phyloP scores from a whole-genome alignment of 345 rosid species.

The Geranium rotundifolium region DNA sequence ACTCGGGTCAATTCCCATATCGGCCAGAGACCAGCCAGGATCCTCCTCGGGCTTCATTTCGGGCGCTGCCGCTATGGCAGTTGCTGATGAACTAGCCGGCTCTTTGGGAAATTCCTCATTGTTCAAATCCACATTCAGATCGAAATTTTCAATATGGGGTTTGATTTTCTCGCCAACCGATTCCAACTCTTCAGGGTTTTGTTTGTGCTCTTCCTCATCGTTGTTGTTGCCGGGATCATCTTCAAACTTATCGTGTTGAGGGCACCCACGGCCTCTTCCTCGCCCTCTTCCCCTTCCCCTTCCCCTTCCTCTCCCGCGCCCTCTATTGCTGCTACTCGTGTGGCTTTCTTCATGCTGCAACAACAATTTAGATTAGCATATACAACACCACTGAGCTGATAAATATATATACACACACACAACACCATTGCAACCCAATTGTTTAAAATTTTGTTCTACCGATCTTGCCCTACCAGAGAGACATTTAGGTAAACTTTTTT shows the following conservation, averaged over 20 bases:
- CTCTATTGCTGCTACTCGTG: slow-evolving; percentile 27
- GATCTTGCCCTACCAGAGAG: too few species aligned
- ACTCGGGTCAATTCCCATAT: slow-evolving; percentile 27
- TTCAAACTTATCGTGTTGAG: slow-evolving; percentile 3
- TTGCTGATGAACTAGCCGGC: not conserved
- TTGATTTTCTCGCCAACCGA: slow-evolving; percentile 1
- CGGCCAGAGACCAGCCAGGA: slow-evolving; percentile 24
- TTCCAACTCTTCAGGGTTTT: slow-evolving; percentile 10
- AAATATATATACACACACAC: too few species aligned
- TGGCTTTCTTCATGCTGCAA: slow-evolving; percentile 29
- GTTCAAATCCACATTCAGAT: slow-evolving; percentile 54
- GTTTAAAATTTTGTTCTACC: too few species aligned
- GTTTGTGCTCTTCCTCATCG: slow-evolving; percentile 6
- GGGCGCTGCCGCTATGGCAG: not conserved
- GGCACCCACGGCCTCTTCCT: slow-evolving; percentile 36
- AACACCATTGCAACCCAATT: too few species aligned
- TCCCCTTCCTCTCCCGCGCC: slow-evolving; percentile 4
- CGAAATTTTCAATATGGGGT: slow-evolving; percentile 30
- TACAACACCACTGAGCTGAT: too few species aligned
- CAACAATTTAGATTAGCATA: not conserved
- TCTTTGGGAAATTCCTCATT: slow-evolving; percentile 1
- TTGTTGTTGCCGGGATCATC: slow-evolving; percentile 24
- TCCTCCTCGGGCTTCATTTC: slow-evolving; percentile 21
- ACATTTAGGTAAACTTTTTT: too few species aligned
- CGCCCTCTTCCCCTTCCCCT: slow-evolving; percentile 21